Percentiles rank a stretch among this genome's conserved stretches.
Evolutionary conservation across 352 stramenopile genomes (phyloP).

Genomic region (Globisporangium acanthophoron): DNA sequence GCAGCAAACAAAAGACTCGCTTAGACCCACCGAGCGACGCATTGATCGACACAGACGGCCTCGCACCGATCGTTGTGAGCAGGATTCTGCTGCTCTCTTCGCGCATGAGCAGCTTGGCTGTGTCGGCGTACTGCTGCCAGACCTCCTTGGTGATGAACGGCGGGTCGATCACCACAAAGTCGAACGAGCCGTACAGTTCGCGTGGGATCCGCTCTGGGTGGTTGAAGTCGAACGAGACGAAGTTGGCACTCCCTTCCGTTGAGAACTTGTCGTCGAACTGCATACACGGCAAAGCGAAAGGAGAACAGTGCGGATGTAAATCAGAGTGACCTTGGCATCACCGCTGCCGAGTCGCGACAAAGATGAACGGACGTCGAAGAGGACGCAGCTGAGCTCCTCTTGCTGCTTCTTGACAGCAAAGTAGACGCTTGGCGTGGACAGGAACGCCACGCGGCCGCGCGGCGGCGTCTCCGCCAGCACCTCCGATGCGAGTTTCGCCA

Average conservation of each 20-base stretch:
- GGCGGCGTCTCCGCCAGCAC: slow-evolving; percentile 45
- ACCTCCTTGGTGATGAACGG: slow-evolving; percentile 94
- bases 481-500: slow-evolving; percentile 69
- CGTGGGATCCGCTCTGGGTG: slow-evolving; percentile 55
- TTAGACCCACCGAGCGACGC: not conserved
- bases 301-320: not conserved
- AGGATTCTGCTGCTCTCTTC: slow-evolving; percentile 67
- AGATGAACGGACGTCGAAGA: slow-evolving; percentile 84
- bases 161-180: slow-evolving; percentile 92
- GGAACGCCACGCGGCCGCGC: slow-evolving; percentile 72
- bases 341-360: slow-evolving; percentile 2
- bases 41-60: not conserved
- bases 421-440: slow-evolving; percentile 93
- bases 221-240: slow-evolving; percentile 91
- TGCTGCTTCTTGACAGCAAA: slow-evolving; percentile 74
- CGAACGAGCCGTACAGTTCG: slow-evolving; percentile 62
- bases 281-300: not conserved
- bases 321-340: not conserved
- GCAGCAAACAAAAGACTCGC: not conserved
- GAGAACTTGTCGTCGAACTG: slow-evolving; percentile 86
- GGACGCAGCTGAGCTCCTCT: slow-evolving; percentile 41
- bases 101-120: slow-evolving; percentile 54
- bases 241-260: slow-evolving; percentile 34
- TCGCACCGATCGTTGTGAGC: slow-evolving; percentile 86
- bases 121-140: slow-evolving; percentile 85